Evolutionary conservation across 1,139 yeast species (phyloP).

Genomic region (Groenewaldozyma auringiensis): DNA sequence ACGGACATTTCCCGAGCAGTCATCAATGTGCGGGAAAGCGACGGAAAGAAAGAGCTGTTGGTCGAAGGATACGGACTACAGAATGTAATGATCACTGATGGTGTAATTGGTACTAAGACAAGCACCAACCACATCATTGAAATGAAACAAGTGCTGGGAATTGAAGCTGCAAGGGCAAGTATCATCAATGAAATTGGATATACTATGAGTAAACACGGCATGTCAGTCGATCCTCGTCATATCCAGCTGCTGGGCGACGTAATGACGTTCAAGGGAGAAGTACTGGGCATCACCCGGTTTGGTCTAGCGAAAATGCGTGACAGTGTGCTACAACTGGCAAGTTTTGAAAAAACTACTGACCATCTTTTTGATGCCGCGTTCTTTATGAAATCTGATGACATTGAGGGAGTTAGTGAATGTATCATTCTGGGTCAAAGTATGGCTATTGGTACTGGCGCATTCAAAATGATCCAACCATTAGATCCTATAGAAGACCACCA

Average conservation of each 20-base stretch:
- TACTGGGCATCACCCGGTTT: conserved; percentile 93
- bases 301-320: conserved; percentile 99
- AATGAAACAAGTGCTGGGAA: conserved; percentile 83
- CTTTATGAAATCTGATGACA: conserved; percentile 90
- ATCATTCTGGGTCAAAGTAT: conserved; percentile 96
- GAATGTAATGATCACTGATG: conserved; percentile 96
- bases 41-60: conserved; percentile 77
- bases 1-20: conserved; percentile 92
- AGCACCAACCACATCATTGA: conserved; percentile 89
- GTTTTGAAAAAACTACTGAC: conserved; percentile 97
- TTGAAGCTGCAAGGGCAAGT: conserved; percentile 93
- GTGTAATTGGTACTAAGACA: conserved; percentile 84
- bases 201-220: conserved; percentile 98
- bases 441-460: conserved; percentile 96
- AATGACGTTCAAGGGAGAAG: conserved; percentile 98
- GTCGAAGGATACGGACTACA: conserved; percentile 97
- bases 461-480: conserved; percentile 50
- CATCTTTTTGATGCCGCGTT: conserved; percentile 98
- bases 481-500: conserved; percentile 11
- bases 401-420: conserved; percentile 98
- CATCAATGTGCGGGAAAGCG: conserved; percentile 78
- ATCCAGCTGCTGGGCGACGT: conserved; percentile 96
- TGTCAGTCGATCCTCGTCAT: conserved; percentile 99
- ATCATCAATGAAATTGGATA: conserved; percentile 92
- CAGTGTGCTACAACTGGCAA: conserved; percentile 91